Evolutionary conservation across 306 rosid species (phyloP).

Genomic region (Rosa multiflora): DNA sequence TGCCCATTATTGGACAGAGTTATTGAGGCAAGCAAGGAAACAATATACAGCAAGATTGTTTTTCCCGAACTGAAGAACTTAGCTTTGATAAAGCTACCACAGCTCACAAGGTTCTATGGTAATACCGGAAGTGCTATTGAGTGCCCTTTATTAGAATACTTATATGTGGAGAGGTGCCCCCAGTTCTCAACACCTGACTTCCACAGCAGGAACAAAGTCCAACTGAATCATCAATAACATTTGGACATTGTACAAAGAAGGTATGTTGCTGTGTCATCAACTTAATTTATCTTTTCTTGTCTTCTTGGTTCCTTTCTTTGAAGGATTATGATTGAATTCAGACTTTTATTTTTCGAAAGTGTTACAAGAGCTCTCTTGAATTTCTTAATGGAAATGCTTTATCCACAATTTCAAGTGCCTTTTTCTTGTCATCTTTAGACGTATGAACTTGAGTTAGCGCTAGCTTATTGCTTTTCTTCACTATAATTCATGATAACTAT

Average conservation of each 20-base stretch:
- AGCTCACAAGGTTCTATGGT: not conserved
- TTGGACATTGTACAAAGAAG: not conserved
- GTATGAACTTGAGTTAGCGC: too few relatives aligned
- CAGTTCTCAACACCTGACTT: not conserved
- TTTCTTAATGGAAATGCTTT: too few relatives aligned
- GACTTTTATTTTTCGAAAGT: too few relatives aligned
- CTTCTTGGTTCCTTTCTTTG: too few relatives aligned
- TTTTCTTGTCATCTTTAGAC: too few relatives aligned
- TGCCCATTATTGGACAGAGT: not conserved
- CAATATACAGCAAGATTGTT: not conserved
- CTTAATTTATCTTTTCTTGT: not conserved
- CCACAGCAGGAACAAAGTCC: constrained; percentile 5
- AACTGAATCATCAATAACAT: not conserved
- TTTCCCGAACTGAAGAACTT: not conserved
- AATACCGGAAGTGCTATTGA: not conserved
- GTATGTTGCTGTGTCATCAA: not conserved
- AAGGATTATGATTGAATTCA: not conserved
- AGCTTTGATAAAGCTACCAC: not conserved
- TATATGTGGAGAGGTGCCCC: not conserved
- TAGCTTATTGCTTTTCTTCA: too few relatives aligned
- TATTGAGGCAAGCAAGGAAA: not conserved
- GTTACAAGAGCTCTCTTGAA: too few relatives aligned
- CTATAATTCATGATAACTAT: too few relatives aligned
- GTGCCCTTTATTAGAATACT: not conserved
- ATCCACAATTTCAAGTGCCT: too few relatives aligned